Percentiles rank a stretch among this genome's conserved stretches.
Evolutionary conservation across 2,329 filamentous ascomycete genomes (phyloP).

Genomic region (Penicillium sp.): DNA sequence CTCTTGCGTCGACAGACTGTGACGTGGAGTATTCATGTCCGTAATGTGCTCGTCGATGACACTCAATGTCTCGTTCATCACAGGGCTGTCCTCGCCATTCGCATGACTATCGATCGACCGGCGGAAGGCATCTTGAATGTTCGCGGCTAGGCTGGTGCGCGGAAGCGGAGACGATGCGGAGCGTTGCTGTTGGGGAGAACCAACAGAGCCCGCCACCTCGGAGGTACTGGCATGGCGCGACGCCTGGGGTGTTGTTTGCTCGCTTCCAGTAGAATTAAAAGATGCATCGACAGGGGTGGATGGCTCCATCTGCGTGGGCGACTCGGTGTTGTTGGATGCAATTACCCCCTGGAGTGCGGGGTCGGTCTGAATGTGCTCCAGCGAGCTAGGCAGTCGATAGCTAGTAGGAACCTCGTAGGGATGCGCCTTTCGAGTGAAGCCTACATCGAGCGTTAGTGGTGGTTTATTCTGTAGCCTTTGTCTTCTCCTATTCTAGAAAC

Average conservation of each 20-base stretch:
- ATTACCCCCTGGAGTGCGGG: constrained; percentile 5
- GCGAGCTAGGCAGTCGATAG: constrained; percentile 1
- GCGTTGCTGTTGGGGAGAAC: constrained; percentile 28
- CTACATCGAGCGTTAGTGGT: constrained; percentile 8
- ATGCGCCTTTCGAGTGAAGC: constrained; percentile 24
- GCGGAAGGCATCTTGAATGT: constrained; percentile 48
- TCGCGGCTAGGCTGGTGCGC: constrained; percentile 35
- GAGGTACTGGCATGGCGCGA: constrained; percentile 41
- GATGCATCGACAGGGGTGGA: constrained; percentile 21
- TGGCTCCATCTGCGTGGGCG: constrained; percentile 16
- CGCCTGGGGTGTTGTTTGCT: constrained; percentile 43
- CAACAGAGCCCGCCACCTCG: constrained; percentile 30
- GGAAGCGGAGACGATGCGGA: constrained; percentile 41
- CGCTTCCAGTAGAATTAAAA: constrained; percentile 32
- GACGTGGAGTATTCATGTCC: constrained; percentile 68
- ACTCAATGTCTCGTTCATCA: constrained; percentile 91
- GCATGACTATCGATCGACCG: constrained; percentile 53
- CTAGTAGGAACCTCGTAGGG: constrained; percentile 8
- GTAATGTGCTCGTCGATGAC: constrained; percentile 98
- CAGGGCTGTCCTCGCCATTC: constrained; percentile 65
- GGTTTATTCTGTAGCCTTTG: background rate
- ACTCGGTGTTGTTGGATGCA: constrained; percentile 14
- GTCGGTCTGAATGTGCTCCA: constrained; percentile 11
- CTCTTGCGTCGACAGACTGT: constrained; percentile 53
- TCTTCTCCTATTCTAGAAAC: background rate